Conservation (phyloP, 2,329 filamentous ascomycete species). For the Colletotrichum sp. region DNA sequence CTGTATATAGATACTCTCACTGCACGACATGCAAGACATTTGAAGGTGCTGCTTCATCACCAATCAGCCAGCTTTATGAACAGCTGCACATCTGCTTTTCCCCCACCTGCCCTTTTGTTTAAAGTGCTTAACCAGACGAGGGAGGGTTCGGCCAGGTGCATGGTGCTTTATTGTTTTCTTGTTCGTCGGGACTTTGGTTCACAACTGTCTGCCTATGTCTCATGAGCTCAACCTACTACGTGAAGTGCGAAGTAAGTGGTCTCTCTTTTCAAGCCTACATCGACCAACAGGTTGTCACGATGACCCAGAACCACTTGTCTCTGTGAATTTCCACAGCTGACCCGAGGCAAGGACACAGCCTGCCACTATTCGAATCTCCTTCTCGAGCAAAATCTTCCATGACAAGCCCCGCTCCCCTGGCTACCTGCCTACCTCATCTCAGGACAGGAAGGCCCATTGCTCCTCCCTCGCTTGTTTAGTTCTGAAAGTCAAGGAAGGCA, state of each 20-base stretch:
- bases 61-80: background rate
- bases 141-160: background rate
- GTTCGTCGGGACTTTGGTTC: background rate
- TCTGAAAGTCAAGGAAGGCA: background rate
- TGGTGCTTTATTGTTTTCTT: background rate
- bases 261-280: background rate
- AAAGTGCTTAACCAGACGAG: background rate
- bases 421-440: background rate
- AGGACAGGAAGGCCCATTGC: background rate
- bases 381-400: background rate
- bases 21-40: background rate
- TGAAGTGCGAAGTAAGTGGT: background rate
- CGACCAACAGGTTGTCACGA: background rate
- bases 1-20: background rate
- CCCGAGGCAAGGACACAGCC: background rate
- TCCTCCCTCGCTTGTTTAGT: background rate
- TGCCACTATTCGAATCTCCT: background rate
- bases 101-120: background rate
- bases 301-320: background rate
- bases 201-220: background rate
- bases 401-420: background rate
- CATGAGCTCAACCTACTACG: background rate
- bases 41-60: background rate
- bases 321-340: background rate
- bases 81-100: background rate